phyloP scores from a whole-genome alignment of 2,329 filamentous ascomycete species.

The Akanthomyces uredinophilus region DNA sequence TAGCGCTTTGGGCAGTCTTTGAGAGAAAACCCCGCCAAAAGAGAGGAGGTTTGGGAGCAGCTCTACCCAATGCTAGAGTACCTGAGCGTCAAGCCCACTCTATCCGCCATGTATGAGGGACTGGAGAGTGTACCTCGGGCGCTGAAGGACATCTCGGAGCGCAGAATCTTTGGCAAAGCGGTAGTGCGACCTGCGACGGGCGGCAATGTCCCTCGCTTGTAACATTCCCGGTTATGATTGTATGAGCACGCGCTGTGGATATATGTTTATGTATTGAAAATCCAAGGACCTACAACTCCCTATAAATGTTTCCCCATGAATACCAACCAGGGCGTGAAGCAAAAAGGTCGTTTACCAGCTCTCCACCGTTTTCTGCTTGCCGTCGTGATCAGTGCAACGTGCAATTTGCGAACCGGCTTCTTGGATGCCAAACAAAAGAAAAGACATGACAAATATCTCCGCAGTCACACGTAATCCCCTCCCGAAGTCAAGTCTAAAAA shows the following conservation, averaged over 20 bases:
- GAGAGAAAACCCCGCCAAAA: slow-evolving; percentile 42
- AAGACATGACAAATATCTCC: slow-evolving; percentile 4
- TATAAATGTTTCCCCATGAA: slow-evolving; percentile 9
- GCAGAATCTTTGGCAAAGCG: slow-evolving; percentile 52
- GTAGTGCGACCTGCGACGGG: slow-evolving; percentile 38
- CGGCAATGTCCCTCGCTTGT: slow-evolving; percentile 1
- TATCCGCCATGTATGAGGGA: slow-evolving; percentile 46
- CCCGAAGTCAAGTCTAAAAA: neutral
- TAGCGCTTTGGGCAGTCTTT: slow-evolving; percentile 54
- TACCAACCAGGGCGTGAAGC: neutral
- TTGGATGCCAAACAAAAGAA: slow-evolving; percentile 3
- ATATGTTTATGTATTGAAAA: slow-evolving; percentile 5
- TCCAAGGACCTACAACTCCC: slow-evolving; percentile 13
- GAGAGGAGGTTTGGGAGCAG: slow-evolving; percentile 44
- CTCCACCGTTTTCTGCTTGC: slow-evolving; percentile 1
- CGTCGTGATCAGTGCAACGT: neutral
- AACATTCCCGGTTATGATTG: neutral
- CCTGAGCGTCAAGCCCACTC: slow-evolving; percentile 44
- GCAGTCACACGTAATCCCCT: neutral
- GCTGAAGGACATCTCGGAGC: slow-evolving; percentile 43
- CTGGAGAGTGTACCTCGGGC: slow-evolving; percentile 45
- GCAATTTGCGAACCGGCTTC: neutral
- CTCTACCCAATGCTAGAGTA: slow-evolving; percentile 42
- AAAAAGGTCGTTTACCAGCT: neutral
- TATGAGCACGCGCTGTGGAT: neutral